A percentile compares a stretch with the other conserved stretches of the same genome.
Evolutionary conservation across 2,329 filamentous ascomycete genomes (phyloP).

Genomic region (Pyrenophora teres): DNA sequence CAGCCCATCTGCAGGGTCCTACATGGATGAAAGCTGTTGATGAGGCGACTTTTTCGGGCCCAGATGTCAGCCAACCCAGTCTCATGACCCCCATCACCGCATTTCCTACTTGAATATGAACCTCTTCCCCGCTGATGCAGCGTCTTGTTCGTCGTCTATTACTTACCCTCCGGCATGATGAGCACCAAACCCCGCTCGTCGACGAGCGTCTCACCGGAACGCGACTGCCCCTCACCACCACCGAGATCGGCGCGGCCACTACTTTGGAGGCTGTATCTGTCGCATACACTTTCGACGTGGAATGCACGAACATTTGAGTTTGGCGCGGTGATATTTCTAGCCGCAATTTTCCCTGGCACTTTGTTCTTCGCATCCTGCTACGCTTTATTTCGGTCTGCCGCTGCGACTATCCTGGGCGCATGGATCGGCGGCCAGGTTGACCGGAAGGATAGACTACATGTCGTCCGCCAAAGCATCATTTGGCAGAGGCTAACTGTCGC

Average conservation of each 20-base stretch:
- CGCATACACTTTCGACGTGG: constrained; percentile 56
- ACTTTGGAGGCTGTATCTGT: constrained; percentile 49
- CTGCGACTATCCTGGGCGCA: constrained; percentile 64
- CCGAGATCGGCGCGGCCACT: constrained; percentile 20
- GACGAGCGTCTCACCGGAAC: constrained; percentile 1
- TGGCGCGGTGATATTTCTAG: constrained; percentile 56
- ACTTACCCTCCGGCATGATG: constrained; percentile 3
- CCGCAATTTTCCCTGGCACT: constrained; percentile 56
- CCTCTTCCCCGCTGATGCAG: not conserved
- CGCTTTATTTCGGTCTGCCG: constrained; percentile 63
- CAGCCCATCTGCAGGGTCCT: not conserved
- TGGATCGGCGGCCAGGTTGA: constrained; percentile 66
- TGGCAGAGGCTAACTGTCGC: constrained; percentile 45
- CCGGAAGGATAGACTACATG: constrained; percentile 46
- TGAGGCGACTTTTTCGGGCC: not conserved
- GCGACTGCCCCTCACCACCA: constrained; percentile 11
- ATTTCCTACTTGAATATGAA: constrained; percentile 5
- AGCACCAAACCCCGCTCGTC: constrained; percentile 7
- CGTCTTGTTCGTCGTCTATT: not conserved
- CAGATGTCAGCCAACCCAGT: constrained; percentile 1
- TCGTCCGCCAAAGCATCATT: constrained; percentile 50
- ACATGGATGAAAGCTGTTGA: not conserved
- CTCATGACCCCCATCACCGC: constrained; percentile 19
- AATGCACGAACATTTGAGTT: constrained; percentile 57
- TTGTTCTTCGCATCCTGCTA: constrained; percentile 72